phyloP scores from a whole-genome alignment of 31 red algal species.

The Asparagopsis taxiformis region DNA sequence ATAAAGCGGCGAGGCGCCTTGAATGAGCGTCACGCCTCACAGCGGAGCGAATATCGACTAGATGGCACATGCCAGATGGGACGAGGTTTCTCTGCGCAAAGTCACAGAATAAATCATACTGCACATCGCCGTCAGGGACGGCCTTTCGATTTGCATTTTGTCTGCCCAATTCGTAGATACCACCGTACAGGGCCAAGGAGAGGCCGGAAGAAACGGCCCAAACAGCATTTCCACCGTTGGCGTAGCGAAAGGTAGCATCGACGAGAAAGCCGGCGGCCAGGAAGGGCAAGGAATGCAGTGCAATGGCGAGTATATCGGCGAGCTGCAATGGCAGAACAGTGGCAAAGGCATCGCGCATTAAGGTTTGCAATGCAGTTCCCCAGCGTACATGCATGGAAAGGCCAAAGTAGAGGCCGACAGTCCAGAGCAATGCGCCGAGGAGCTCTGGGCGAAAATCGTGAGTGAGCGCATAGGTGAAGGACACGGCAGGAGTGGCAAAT shows the following conservation, averaged over 20 bases:
- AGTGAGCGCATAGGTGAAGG: conserved; percentile 12
- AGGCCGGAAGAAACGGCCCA: conserved; percentile 52
- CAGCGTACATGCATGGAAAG: conserved; percentile 46
- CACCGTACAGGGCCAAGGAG: conserved; percentile 48
- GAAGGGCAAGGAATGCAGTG: conserved; percentile 47
- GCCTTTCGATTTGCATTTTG: conserved; percentile 3
- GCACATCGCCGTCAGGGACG: neutral
- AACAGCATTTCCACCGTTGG: conserved; percentile 28
- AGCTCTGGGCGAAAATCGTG: conserved; percentile 58
- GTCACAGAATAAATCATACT: conserved; percentile 16
- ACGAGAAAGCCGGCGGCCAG: conserved; percentile 33
- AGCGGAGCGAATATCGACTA: conserved; percentile 44
- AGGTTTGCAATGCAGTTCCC: conserved; percentile 14
- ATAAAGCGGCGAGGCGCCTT: neutral
- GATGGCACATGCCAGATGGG: conserved; percentile 47
- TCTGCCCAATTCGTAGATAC: conserved; percentile 48
- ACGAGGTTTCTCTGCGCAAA: conserved; percentile 28
- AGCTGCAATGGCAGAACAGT: neutral
- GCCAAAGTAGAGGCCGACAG: conserved; percentile 62
- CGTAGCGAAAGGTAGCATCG: conserved; percentile 45
- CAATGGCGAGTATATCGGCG: conserved; percentile 29
- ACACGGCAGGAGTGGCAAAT: conserved; percentile 31
- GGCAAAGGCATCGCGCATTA: conserved; percentile 5
- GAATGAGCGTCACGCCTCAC: conserved; percentile 33
- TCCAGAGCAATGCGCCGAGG: conserved; percentile 56